These are phyloP conservation scores for Diaporthe sp. DNA, from an alignment of 2,329 filamentous ascomycete genomes.

Conservation along the genomic window DNA sequence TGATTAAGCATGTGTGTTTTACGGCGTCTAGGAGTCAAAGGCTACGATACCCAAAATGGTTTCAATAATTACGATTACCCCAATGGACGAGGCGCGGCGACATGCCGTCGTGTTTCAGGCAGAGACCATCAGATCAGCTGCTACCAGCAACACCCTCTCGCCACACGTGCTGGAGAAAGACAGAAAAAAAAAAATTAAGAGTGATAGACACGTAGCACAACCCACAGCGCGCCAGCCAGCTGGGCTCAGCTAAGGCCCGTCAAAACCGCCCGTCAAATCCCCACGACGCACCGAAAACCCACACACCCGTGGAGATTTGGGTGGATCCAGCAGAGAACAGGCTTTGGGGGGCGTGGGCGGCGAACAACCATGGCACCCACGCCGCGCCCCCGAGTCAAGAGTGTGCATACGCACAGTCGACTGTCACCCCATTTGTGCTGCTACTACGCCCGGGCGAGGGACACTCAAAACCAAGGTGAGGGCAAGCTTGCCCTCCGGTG, in stretches of 20 bases:
- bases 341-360: background rate
- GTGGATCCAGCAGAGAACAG: conserved; percentile 4
- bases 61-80: background rate
- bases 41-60: conserved; percentile 32
- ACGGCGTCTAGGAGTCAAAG: conserved; percentile 24
- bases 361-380: background rate
- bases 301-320: conserved; percentile 28
- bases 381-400: conserved; percentile 4
- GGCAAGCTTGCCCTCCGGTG: background rate
- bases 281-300: conserved; percentile 9
- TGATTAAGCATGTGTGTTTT: conserved; percentile 10
- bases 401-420: conserved; percentile 15
- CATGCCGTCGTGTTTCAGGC: background rate
- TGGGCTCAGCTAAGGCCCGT: conserved; percentile 1
- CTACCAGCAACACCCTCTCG: background rate
- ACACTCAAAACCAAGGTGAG: background rate
- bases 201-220: conserved; percentile 1
- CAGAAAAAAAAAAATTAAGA: background rate
- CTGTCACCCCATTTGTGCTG: conserved; percentile 17
- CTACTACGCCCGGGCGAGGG: background rate
- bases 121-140: background rate
- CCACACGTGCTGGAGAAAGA: background rate
- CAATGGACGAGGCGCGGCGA: background rate
- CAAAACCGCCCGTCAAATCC: conserved; percentile 9
- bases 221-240: background rate